A percentile compares a stretch with the other conserved stretches of the same genome.
Conservation (phyloP, 352 stramenopile species). For the Pythium graminicola region DNA sequence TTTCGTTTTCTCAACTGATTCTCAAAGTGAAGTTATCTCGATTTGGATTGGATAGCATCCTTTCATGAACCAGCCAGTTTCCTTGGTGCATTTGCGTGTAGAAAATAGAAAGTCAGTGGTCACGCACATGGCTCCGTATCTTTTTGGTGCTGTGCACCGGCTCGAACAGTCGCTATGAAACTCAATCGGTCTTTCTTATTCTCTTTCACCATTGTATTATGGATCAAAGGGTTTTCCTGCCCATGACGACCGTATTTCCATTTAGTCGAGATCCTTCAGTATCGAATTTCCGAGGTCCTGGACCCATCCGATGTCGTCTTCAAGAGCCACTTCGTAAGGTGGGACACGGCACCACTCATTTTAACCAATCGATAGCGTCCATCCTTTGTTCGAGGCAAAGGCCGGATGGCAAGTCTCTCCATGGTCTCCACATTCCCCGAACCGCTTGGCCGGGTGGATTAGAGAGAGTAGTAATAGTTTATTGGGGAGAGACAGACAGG, state of each 20-base stretch:
- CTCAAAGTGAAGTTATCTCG: too few species aligned
- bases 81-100: not conserved
- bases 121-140: slow-evolving; percentile 17
- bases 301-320: not conserved
- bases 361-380: slow-evolving; percentile 6
- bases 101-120: slow-evolving; percentile 19
- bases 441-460: too few species aligned
- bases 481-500: slow-evolving; percentile 1
- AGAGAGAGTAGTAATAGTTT: too few species aligned
- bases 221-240: not conserved
- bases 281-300: slow-evolving; percentile 1
- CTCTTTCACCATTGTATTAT: not conserved
- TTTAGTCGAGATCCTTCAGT: too few species aligned
- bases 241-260: not conserved
- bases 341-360: not conserved
- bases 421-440: slow-evolving; percentile 5
- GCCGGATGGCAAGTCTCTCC: slow-evolving; percentile 1
- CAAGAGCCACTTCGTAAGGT: slow-evolving; percentile 11
- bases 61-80: slow-evolving; percentile 11
- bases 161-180: slow-evolving; percentile 16
- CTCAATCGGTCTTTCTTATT: slow-evolving; percentile 1
- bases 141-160: slow-evolving; percentile 22
- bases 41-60: slow-evolving; percentile 16
- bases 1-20: too few species aligned
- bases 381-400: not conserved